These are phyloP conservation scores for Rusavskia elegans DNA, from an alignment of 495 filamentous ascomycete species.

Conservation along the genomic window DNA sequence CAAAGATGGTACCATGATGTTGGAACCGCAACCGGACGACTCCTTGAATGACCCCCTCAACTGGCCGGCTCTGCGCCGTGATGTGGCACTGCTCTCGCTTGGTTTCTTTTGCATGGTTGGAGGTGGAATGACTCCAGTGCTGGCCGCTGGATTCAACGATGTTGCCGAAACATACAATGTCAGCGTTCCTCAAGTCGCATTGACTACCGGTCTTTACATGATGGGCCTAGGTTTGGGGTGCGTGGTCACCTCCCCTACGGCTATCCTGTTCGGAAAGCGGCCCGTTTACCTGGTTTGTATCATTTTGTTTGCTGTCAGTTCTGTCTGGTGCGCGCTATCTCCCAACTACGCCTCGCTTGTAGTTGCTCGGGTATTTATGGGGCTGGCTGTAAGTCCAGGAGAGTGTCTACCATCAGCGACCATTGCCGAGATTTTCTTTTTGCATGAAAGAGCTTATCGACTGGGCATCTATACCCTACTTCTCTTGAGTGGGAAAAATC, in stretches of 20 bases:
- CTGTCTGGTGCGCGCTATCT: constrained; percentile 76
- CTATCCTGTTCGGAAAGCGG: constrained; percentile 80
- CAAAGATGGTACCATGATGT: constrained; percentile 65
- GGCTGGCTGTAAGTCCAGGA: constrained; percentile 77
- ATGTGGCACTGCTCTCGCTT: constrained; percentile 65
- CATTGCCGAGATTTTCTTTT: constrained; percentile 91
- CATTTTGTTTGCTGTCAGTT: constrained; percentile 56
- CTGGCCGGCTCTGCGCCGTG: constrained; percentile 73
- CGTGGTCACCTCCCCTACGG: constrained; percentile 73
- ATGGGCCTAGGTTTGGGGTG: constrained; percentile 79
- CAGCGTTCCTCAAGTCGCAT: constrained; percentile 56
- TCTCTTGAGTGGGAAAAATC: constrained; percentile 81
- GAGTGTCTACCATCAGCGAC: constrained; percentile 90
- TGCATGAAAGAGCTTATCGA: constrained; percentile 87
- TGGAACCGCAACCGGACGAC: constrained; percentile 87
- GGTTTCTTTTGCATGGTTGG: constrained; percentile 88
- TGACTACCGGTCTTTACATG: constrained; percentile 93
- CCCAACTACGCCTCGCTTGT: constrained; percentile 68
- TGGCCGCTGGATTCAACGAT: constrained; percentile 80
- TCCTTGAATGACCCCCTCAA: constrained; percentile 85
- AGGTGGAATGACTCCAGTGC: constrained; percentile 80
- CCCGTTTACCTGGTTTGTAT: constrained; percentile 78
- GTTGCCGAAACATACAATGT: constrained; percentile 60
- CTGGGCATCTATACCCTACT: constrained; percentile 92
- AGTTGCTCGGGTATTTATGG: constrained; percentile 71